Percentiles rank a stretch among this genome's conserved stretches.
Evolutionary conservation across 441 rosid species (phyloP).

Genomic region (Gossypium gossypioides): DNA sequence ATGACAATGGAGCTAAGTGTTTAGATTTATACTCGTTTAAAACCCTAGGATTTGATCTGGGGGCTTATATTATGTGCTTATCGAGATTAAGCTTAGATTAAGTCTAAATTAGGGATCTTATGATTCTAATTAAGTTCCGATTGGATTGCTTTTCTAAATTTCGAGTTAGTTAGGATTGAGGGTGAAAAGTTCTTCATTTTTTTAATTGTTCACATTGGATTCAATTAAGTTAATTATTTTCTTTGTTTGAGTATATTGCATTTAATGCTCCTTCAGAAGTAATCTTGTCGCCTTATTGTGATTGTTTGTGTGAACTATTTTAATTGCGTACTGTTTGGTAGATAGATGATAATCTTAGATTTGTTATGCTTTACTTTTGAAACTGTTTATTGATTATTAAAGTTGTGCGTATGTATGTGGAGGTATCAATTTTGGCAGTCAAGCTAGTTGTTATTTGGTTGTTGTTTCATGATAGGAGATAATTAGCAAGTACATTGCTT

Average conservation of each 20-base stretch:
- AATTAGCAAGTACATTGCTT: neutral
- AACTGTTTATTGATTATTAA: neutral
- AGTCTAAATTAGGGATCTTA: constrained; percentile 8
- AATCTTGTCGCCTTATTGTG: neutral
- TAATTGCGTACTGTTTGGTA: neutral
- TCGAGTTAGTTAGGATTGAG: neutral
- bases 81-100: constrained; percentile 1
- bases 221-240: constrained; percentile 3
- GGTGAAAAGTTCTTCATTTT: neutral
- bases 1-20: neutral
- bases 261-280: neutral
- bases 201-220: neutral
- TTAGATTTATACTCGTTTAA: neutral
- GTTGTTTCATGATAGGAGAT: neutral
- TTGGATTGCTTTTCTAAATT: neutral
- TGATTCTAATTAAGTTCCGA: neutral
- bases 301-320: neutral
- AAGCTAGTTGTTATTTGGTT: neutral
- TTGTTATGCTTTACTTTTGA: neutral
- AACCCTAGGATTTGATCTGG: constrained; percentile 26
- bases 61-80: neutral
- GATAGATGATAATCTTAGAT: neutral
- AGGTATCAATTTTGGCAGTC: neutral
- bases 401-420: neutral
- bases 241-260: neutral